Conservation (phyloP, 495 filamentous ascomycete species). For the Penicillium psychrofluorescens region DNA sequence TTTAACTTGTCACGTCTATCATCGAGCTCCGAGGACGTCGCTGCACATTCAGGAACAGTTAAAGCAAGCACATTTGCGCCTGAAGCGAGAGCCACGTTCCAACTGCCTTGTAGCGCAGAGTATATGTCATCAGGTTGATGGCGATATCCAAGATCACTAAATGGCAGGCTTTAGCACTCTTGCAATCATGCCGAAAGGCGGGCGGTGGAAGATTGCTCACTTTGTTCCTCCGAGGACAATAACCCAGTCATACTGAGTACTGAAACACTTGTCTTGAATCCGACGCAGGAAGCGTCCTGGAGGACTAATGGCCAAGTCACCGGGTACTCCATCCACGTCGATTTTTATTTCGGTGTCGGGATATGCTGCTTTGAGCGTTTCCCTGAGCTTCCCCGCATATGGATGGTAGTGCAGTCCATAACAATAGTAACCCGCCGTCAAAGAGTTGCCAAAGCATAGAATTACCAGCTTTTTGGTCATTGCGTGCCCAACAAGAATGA, state of each 20-base stretch:
- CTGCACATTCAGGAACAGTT: constrained; percentile 49
- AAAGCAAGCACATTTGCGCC: constrained; percentile 50
- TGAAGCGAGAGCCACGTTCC: constrained; percentile 36
- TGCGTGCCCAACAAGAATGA: no score
- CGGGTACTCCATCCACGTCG: constrained; percentile 38
- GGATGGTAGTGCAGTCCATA: constrained; percentile 41
- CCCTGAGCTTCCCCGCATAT: constrained; percentile 33
- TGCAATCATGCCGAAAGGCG: neutral
- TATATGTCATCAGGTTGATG: constrained; percentile 23
- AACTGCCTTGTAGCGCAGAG: constrained; percentile 34
- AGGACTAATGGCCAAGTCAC: constrained; percentile 39
- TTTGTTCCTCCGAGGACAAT: constrained; percentile 54
- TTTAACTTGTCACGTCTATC: constrained; percentile 42
- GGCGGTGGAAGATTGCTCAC: constrained; percentile 16
- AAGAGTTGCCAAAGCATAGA: constrained; percentile 59
- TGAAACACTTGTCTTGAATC: constrained; percentile 34
- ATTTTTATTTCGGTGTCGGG: constrained; percentile 12
- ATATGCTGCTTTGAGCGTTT: constrained; percentile 10
- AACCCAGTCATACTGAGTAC: constrained; percentile 26
- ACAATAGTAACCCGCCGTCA: constrained; percentile 48
- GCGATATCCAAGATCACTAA: constrained; percentile 38
- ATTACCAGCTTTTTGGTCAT: constrained; percentile 18
- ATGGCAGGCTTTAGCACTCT: neutral
- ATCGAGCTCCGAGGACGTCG: constrained; percentile 18
- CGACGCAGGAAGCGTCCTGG: constrained; percentile 35